Evolutionary conservation across 2,329 filamentous ascomycete genomes (phyloP).

Genomic region (Verticillium zaregamsianum): DNA sequence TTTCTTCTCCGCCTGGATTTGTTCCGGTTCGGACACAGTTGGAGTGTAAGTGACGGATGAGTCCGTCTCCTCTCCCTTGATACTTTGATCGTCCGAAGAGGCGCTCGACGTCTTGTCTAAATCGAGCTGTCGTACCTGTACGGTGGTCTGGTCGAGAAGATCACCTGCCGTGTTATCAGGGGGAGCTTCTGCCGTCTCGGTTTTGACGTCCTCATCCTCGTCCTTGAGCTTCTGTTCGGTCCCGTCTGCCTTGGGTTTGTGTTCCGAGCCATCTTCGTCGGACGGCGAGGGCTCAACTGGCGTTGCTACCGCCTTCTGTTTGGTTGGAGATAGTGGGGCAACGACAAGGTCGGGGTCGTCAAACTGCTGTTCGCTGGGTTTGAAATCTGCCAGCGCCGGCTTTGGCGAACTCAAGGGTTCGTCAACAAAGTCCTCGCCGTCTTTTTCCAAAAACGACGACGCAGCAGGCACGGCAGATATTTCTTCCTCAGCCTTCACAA

Average conservation of each 20-base stretch:
- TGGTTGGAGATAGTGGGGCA: slow-evolving; percentile 52
- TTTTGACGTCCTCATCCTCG: neutral
- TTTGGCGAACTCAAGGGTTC: slow-evolving; percentile 68
- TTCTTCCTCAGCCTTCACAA: slow-evolving; percentile 57
- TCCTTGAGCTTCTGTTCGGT: slow-evolving; percentile 2
- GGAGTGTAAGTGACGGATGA: neutral
- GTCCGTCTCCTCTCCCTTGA: neutral
- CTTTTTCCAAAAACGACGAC: slow-evolving; percentile 36
- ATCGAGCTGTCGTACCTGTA: neutral
- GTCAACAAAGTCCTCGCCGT: slow-evolving; percentile 73
- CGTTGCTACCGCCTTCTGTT: slow-evolving; percentile 19
- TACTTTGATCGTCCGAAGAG: neutral
- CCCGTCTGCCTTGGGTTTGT: slow-evolving; percentile 6
- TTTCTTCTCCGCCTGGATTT: neutral
- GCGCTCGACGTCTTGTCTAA: neutral
- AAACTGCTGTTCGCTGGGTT: slow-evolving; percentile 45
- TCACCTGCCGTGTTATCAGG: neutral
- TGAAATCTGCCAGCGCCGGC: slow-evolving; percentile 58
- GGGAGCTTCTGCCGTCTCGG: neutral
- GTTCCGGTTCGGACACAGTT: neutral
- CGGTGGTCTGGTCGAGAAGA: neutral
- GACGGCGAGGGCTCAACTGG: slow-evolving; percentile 8
- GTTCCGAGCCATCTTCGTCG: neutral
- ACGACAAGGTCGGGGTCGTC: slow-evolving; percentile 55
- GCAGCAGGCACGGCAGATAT: slow-evolving; percentile 25